Base-by-base conservation (phyloP, 495 filamentous ascomycete genomes). In the Penicillium psychrofluorescens region DNA sequence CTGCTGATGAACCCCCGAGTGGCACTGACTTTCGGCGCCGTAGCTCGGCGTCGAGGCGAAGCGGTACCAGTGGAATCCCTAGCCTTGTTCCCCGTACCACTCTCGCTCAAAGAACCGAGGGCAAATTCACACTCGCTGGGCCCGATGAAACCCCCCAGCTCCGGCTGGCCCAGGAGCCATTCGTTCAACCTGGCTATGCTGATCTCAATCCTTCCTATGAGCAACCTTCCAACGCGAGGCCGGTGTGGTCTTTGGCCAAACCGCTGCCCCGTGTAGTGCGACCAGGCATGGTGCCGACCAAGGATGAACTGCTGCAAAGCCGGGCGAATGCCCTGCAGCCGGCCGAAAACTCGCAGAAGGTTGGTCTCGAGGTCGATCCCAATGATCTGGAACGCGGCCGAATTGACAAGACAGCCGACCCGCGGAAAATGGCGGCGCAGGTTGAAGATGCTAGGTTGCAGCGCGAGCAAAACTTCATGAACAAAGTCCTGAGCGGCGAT, bases 161-260 rank as follows among this genome's bases (percentile, higher is more conserved):
- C 38, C 57, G 54, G 0, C 43, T 55, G 34, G 51, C 65, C 6
- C 63, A 71, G 15, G 59, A 71, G 46, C 65, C 67, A 0, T 71
- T 68, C 29, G 64, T 71, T 11, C 62, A 70, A 12, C 68, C 68
- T 0, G 65, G 58, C 0, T 77, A 76, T 41, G 48, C 55, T 6
- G 60, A 75, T 11, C 48, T 64, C 4, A 76, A 78, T 43, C 71
- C 72, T 1, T 59, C 56, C 22, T 71, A 76, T 45, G 66, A 70
- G 11, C 63, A 70, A 29, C 39, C 61, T 0, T 45, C 50, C 27
- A 68, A 67, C 29, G 49, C 56, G 8, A 70, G 67, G 48, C 74
- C 74, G 0, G 60, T 77, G 11, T 79, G 66, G 61, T 66, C 66
- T 56, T 47, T 77, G 36, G 68, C 71, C 4, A 71, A 70, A 46